Evolutionary conservation across 345 rosid species (phyloP).

Genomic region (Eucalyptus camaldulensis): DNA sequence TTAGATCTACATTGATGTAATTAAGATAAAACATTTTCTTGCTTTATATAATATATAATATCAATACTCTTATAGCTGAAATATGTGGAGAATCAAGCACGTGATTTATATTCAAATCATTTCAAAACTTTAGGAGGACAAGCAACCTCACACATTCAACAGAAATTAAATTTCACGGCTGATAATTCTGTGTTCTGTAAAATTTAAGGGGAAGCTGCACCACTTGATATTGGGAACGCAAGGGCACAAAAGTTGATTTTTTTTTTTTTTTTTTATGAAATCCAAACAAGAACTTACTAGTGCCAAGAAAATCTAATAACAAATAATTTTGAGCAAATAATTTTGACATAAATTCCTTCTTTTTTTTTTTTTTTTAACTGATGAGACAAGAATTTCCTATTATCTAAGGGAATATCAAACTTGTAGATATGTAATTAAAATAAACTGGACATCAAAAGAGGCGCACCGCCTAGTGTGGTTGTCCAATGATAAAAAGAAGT

Average conservation of each 20-base stretch:
- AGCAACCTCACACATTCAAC: not conserved
- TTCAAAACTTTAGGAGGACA: not conserved
- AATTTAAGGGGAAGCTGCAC: not conserved
- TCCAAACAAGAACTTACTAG: not conserved
- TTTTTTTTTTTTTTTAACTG: not conserved
- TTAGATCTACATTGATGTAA: not conserved
- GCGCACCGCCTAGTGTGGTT: not conserved
- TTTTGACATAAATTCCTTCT: not conserved
- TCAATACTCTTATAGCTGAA: not conserved
- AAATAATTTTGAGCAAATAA: not conserved
- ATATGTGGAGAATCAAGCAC: not conserved
- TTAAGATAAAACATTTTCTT: not conserved
- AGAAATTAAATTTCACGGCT: not conserved
- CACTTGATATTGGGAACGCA: not conserved
- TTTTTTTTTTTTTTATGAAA: not conserved
- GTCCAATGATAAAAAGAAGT: not conserved
- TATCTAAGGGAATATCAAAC: not conserved
- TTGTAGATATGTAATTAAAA: not conserved
- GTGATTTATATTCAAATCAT: not conserved
- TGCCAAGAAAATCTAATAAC: not conserved
- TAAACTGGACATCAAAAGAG: not conserved
- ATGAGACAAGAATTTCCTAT: not conserved
- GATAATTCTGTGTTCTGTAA: not conserved
- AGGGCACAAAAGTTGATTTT: not conserved
- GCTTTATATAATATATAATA: not conserved